Evolutionary conservation across 1,284 basidiomycete species (phyloP).

Genomic region (Tilletia setariae): DNA sequence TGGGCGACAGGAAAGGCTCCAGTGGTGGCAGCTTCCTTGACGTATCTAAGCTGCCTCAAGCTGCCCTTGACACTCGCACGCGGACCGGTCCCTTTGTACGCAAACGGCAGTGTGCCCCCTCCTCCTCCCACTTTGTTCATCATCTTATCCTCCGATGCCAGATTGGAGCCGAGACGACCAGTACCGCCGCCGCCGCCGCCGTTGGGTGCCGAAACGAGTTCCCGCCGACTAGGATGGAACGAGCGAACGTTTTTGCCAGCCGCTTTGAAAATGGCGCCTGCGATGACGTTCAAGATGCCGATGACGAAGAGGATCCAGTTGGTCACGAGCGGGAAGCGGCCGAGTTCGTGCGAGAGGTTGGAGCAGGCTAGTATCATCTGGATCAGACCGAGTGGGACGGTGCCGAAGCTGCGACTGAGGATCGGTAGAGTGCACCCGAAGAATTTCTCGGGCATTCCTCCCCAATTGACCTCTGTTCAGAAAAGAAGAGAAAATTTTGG

Average conservation of each 20-base stretch:
- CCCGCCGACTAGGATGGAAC: constrained; percentile 1
- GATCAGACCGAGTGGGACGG: constrained; percentile 31
- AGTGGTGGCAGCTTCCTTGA: constrained; percentile 1
- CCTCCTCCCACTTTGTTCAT: neutral
- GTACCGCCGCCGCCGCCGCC: no score
- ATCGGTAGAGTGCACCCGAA: constrained; percentile 37
- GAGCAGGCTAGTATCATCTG: constrained; percentile 22
- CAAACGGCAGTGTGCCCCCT: no score
- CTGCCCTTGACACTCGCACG: neutral
- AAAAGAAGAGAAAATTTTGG: neutral
- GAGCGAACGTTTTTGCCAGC: neutral
- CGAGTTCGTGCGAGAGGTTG: constrained; percentile 19
- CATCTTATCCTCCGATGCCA: no score
- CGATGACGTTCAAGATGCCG: constrained; percentile 23
- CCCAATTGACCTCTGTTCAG: constrained; percentile 31
- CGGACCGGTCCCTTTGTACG: no score
- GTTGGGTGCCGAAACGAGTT: neutral
- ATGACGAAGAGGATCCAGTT: constrained; percentile 25
- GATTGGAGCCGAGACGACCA: no score
- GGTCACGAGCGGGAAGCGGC: constrained; percentile 23
- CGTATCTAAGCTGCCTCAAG: neutral
- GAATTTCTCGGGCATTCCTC: constrained; percentile 22
- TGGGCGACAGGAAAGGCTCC: no score
- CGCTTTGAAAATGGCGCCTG: neutral
- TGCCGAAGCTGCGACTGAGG: constrained; percentile 35